A percentile compares a stretch with the other conserved stretches of the same genome.
Evolutionary conservation across 345 rosid species (phyloP).

Genomic region (Nasturtium officinale): DNA sequence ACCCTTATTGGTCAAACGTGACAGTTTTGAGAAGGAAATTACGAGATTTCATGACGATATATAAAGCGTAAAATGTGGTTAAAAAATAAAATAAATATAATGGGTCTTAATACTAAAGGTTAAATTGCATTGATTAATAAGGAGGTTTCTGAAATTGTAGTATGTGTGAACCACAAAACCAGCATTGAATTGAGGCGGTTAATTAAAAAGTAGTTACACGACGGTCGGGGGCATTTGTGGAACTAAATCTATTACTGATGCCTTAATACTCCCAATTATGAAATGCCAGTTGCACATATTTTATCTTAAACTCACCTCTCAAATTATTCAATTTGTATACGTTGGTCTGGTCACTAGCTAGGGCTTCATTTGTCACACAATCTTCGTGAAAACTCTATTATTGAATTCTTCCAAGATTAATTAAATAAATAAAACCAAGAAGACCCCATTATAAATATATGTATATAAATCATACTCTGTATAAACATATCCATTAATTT

Average conservation of each 20-base stretch:
- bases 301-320: background rate
- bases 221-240: background rate
- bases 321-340: background rate
- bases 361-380: conserved; percentile 2
- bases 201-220: background rate
- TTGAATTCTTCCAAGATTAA: background rate
- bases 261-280: background rate
- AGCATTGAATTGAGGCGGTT: conserved; percentile 24
- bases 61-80: conserved; percentile 17
- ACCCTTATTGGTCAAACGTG: conserved; percentile 11
- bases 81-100: background rate
- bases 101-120: background rate
- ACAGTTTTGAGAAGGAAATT: conserved; percentile 5
- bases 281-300: conserved; percentile 9
- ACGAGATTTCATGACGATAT: conserved; percentile 29
- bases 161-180: conserved; percentile 29
- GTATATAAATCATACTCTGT: background rate
- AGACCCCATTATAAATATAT: background rate
- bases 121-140: background rate
- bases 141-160: background rate
- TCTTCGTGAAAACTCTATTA: background rate
- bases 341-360: conserved; percentile 4
- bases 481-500: background rate
- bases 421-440: background rate
- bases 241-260: background rate